These are phyloP conservation scores for Brassica carinata DNA, from an alignment of 345 rosid genomes.

Conservation along the genomic window DNA sequence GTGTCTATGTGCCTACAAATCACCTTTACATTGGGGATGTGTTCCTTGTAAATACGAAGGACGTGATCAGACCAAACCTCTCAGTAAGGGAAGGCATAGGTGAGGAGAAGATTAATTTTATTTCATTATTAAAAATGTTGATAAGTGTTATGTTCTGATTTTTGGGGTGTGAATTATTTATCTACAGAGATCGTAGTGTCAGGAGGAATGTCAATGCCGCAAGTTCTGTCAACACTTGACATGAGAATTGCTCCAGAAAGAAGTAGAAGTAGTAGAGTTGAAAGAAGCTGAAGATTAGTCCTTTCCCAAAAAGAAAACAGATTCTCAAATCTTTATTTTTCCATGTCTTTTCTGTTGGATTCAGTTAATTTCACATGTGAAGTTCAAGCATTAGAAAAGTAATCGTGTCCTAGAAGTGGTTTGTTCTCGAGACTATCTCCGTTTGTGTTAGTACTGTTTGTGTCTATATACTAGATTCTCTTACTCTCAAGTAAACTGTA, in stretches of 20 bases:
- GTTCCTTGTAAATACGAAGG: constrained; percentile 74
- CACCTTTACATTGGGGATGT: constrained; percentile 98
- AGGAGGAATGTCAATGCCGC: constrained; percentile 99
- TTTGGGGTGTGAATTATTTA: constrained; percentile 5
- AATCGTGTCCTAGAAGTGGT: constrained; percentile 21
- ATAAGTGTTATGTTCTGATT: neutral
- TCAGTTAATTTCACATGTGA: constrained; percentile 31
- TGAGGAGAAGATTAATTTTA: constrained; percentile 36
- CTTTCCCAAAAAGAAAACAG: neutral
- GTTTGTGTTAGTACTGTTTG: constrained; percentile 7
- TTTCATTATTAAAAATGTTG: neutral
- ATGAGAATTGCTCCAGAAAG: constrained; percentile 43
- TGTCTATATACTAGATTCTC: constrained; percentile 7
- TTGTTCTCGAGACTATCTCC: neutral
- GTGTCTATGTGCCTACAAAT: constrained; percentile 97
- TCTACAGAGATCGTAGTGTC: constrained; percentile 92
- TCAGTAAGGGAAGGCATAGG: constrained; percentile 99
- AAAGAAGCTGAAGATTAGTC: constrained; percentile 57
- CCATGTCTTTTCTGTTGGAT: constrained; percentile 12
- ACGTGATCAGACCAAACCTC: constrained; percentile 91
- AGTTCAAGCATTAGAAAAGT: constrained; percentile 18
- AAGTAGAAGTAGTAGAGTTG: constrained; percentile 62
- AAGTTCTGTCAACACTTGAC: constrained; percentile 72
- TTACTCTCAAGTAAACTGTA: neutral
- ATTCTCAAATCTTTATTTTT: neutral